phyloP scores from a whole-genome alignment of 2,329 filamentous ascomycete species.

The Fusarium nurragi region DNA sequence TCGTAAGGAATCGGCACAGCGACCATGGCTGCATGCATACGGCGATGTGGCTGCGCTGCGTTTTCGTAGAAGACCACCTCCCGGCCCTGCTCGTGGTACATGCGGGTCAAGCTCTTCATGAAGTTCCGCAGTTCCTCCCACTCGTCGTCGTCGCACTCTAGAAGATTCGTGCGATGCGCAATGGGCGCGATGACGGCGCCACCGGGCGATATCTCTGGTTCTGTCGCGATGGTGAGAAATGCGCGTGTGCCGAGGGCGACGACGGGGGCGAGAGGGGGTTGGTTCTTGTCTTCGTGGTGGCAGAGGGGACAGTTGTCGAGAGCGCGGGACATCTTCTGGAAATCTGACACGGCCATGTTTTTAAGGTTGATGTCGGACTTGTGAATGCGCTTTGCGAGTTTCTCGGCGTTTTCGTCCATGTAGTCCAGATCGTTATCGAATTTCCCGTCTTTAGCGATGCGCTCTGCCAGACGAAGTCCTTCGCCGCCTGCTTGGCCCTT shows the following conservation, averaged over 20 bases:
- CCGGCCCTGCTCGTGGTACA: conserved; percentile 93
- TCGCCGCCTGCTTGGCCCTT: conserved; percentile 81
- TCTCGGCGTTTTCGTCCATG: conserved; percentile 94
- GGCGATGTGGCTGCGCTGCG: conserved; percentile 80
- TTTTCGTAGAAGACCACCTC: conserved; percentile 99
- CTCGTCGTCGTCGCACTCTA: conserved; percentile 99
- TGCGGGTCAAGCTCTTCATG: conserved; percentile 93
- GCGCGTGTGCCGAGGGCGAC: conserved; percentile 86
- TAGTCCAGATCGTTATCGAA: conserved; percentile 96
- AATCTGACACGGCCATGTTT: conserved; percentile 86
- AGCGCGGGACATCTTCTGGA: conserved; percentile 87
- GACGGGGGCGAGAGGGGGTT: conserved; percentile 82
- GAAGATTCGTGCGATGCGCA: conserved; percentile 84
- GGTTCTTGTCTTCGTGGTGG: conserved; percentile 82
- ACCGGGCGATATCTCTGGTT: conserved; percentile 85
- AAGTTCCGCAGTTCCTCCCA: conserved; percentile 99
- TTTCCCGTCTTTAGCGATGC: conserved; percentile 91
- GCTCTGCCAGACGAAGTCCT: conserved; percentile 83
- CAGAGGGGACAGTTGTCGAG: conserved; percentile 91
- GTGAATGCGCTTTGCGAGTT: conserved; percentile 86
- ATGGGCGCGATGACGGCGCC: conserved; percentile 90
- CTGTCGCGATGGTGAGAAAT: conserved; percentile 87
- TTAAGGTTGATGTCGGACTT: conserved; percentile 89
- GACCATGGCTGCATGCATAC: conserved; percentile 84
- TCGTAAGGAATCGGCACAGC: conserved; percentile 90